A percentile compares a stretch with the other conserved stretches of the same genome.
Evolutionary conservation across 2,329 filamentous ascomycete species (phyloP).

Genomic region (Fusarium incarnatum): DNA sequence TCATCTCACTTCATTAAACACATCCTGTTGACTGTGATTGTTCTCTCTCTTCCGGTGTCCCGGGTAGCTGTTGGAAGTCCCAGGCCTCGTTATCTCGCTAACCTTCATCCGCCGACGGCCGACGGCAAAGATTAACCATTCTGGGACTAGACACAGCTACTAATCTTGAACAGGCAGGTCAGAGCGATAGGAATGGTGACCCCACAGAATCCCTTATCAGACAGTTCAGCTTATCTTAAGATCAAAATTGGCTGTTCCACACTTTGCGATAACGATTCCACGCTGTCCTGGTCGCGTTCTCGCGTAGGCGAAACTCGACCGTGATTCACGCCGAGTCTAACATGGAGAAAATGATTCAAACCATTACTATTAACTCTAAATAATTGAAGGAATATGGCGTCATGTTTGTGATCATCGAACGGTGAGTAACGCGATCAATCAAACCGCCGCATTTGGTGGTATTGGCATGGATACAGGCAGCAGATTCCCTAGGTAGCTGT

Average conservation of each 20-base stretch:
- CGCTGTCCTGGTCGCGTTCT: neutral
- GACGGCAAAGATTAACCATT: neutral
- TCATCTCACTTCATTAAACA: neutral
- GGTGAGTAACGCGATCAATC: too few relatives aligned
- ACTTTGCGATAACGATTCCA: neutral
- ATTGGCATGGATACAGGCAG: neutral
- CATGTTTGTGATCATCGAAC: too few relatives aligned
- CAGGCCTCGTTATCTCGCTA: neutral
- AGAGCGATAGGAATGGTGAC: neutral
- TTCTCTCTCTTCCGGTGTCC: neutral
- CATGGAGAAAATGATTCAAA: too few relatives aligned
- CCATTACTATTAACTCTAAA: accelerated
- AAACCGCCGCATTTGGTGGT: neutral
- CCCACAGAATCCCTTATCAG: neutral
- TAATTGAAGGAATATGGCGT: too few relatives aligned
- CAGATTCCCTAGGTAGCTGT: neutral
- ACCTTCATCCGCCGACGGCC: neutral
- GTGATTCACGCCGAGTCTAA: neutral
- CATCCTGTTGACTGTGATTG: accelerated
- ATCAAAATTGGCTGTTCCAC: neutral
- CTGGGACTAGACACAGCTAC: accelerated
- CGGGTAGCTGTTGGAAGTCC: neutral
- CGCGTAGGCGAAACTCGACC: neutral
- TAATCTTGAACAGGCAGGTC: neutral
- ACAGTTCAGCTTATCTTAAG: neutral